Base-by-base conservation (phyloP, 495 filamentous ascomycete genomes). In the Penicillium atrosanguineum region DNA sequence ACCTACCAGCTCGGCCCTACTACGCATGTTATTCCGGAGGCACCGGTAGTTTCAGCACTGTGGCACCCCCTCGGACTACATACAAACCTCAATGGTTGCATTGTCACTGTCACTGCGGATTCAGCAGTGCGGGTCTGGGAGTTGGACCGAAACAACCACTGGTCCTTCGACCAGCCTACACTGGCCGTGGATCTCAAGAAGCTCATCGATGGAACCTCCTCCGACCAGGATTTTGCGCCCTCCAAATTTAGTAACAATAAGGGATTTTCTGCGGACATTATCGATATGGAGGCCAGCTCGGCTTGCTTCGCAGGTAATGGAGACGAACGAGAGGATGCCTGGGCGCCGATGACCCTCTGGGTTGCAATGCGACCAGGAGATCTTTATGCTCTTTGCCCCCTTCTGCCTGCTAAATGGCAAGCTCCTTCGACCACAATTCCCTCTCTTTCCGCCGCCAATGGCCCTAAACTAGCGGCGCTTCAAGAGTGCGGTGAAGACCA, bases 341-440 rank as follows among this genome's bases (percentile, higher is more conserved):
- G 91, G 91, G 86, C 88, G 7, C 78, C 89, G 14, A 95, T 94
- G 90, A 95, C 91, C 3, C 72, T 96, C 16, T 96, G 90, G 90
- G 72, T 95, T 41, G 90, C 88, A 15, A 96, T 95, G 90, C 79
- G 76, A 31, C 87, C 88, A 23, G 91, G 91, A 5, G 91, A 95
- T 60, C 80, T 96, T 7, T 96, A 96, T 59, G 89, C 90, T 7
- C 71, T 96, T n/a, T 95, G 91, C 66, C 91, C 91, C 9, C 78
- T 96, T 5, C 70, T 96, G 25, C 91, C 91, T 5, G 80, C 79
- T 14, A 90, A 83, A 60, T 96, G 90, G 90, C 78, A 87, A 45
- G 85, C 87, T n/a, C 83, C 87, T 15, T 79, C 86, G 2, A 84
- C 85, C 0, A 76, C 88, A 12, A 82, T 95, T 25, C 86, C 91